Percentiles rank a stretch among this genome's conserved stretches.
Evolutionary conservation across 2,329 filamentous ascomycete species (phyloP).

Genomic region (Furcasterigmium sp.): DNA sequence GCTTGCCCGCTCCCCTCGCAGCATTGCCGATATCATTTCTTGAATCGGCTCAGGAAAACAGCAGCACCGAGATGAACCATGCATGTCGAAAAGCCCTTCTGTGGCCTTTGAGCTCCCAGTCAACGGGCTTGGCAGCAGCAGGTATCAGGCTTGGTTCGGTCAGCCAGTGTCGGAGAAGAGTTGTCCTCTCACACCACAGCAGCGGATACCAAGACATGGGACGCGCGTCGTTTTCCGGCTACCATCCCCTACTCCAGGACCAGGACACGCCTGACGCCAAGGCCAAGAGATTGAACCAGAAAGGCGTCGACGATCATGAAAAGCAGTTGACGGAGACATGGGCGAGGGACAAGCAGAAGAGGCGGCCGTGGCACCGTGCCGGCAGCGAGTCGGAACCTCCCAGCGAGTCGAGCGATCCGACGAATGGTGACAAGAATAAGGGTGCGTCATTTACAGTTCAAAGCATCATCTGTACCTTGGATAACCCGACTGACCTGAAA

Average conservation of each 20-base stretch:
- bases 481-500: background rate
- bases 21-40: background rate
- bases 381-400: slow-evolving; percentile 43
- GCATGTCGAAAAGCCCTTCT: background rate
- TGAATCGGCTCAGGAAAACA: background rate
- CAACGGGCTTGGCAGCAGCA: background rate
- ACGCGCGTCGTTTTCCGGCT: slow-evolving; percentile 1
- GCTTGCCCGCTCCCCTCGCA: background rate
- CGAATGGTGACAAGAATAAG: slow-evolving; percentile 20
- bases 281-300: slow-evolving; percentile 22
- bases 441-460: slow-evolving; percentile 23
- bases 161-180: too few relatives aligned
- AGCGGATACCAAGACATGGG: slow-evolving; percentile 1
- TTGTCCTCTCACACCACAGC: too few relatives aligned
- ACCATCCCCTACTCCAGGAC: background rate
- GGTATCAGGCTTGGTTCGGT: background rate
- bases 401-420: slow-evolving; percentile 18
- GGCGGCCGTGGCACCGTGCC: slow-evolving; percentile 62
- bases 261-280: slow-evolving; percentile 14
- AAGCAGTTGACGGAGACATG: slow-evolving; percentile 22
- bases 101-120: background rate
- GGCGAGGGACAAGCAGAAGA: slow-evolving; percentile 50
- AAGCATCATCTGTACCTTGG: background rate
- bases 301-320: slow-evolving; percentile 27
- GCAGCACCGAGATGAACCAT: background rate